phyloP scores from a whole-genome alignment of 441 rosid genomes.

The Pelargonium myrrhifolium region DNA sequence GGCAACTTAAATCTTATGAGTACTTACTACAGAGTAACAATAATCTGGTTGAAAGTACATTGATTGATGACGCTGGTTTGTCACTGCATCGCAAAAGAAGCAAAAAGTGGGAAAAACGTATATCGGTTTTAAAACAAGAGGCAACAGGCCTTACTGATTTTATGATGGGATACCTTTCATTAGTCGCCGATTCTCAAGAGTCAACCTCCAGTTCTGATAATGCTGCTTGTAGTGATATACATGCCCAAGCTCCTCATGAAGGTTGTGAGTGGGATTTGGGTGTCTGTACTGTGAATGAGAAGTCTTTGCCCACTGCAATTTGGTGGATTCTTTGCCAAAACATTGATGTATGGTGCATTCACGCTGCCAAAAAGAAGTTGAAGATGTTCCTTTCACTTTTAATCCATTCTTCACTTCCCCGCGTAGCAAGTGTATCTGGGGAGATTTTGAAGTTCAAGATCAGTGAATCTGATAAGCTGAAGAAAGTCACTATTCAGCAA shows the following conservation, averaged over 20 bases:
- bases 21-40: conserved; percentile 47
- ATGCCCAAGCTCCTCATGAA: conserved; percentile 21
- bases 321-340: conserved; percentile 77
- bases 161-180: conserved; percentile 39
- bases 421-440: conserved; percentile 25
- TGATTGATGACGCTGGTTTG: conserved; percentile 32
- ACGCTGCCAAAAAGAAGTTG: conserved; percentile 53
- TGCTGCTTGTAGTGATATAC: conserved; percentile 15
- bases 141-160: conserved; percentile 64
- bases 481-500: conserved; percentile 37
- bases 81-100: conserved; percentile 25
- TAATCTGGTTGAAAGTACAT: conserved; percentile 31
- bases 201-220: conserved; percentile 23
- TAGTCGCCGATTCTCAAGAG: conserved; percentile 29
- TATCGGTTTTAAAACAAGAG: conserved; percentile 53
- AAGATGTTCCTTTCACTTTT: conserved; percentile 59
- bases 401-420: conserved; percentile 46
- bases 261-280: conserved; percentile 45
- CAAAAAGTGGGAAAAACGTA: conserved; percentile 41
- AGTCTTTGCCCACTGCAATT: conserved; percentile 55
- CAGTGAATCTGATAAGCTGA: conserved; percentile 30
- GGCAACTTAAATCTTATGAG: conserved; percentile 54
- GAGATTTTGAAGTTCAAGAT: conserved; percentile 24
- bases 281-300: conserved; percentile 46
- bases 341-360: conserved; percentile 69